Percentiles rank a stretch among this genome's conserved stretches.
Evolutionary conservation across 495 filamentous ascomycete species (phyloP).

Genomic region (Sordaria brevicollis): DNA sequence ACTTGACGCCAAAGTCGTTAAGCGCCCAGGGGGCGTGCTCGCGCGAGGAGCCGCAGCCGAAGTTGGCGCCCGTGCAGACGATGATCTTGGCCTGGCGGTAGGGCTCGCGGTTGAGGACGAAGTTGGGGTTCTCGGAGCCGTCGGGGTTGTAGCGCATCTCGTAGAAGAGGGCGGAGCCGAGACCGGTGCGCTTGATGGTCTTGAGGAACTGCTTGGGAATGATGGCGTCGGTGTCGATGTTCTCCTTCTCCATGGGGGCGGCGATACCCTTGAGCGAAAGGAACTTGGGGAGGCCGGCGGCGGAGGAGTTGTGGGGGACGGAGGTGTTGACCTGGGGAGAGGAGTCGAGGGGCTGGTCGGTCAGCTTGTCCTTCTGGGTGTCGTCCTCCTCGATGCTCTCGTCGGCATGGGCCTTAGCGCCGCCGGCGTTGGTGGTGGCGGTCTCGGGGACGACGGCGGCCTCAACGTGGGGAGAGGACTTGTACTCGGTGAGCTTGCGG

Average conservation of each 20-base stretch:
- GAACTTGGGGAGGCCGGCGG: slow-evolving; percentile 71
- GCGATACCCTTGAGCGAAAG: slow-evolving; percentile 73
- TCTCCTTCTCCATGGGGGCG: slow-evolving; percentile 76
- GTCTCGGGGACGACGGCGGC: slow-evolving; percentile 16
- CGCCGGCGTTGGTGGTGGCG: slow-evolving; percentile 2
- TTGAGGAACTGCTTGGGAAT: slow-evolving; percentile 99
- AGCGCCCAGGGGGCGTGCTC: slow-evolving; percentile 98
- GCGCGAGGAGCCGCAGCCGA: slow-evolving; percentile 86
- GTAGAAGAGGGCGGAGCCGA: slow-evolving; percentile 80
- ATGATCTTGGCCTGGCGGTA: slow-evolving; percentile 83
- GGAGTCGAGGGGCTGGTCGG: slow-evolving; percentile 65
- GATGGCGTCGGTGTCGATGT: slow-evolving; percentile 96
- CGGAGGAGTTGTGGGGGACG: slow-evolving; percentile 37
- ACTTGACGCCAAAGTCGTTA: slow-evolving; percentile 91
- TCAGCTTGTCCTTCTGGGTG: slow-evolving; percentile 59
- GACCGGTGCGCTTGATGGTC: slow-evolving; percentile 95
- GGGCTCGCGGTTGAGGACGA: slow-evolving; percentile 83
- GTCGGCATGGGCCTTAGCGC: slow-evolving; percentile 53
- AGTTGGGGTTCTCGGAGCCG: slow-evolving; percentile 64
- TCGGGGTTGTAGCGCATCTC: slow-evolving; percentile 66
- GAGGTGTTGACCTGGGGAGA: slow-evolving; percentile 49
- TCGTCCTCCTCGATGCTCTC: slow-evolving; percentile 65
- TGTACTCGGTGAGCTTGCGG: slow-evolving; percentile 57
- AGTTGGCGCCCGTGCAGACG: slow-evolving; percentile 88
- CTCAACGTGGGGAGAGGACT: slow-evolving; percentile 41